These are phyloP conservation scores for Grosmannia clavigera DNA, from an alignment of 2,329 filamentous ascomycete genomes.

Conservation along the genomic window DNA sequence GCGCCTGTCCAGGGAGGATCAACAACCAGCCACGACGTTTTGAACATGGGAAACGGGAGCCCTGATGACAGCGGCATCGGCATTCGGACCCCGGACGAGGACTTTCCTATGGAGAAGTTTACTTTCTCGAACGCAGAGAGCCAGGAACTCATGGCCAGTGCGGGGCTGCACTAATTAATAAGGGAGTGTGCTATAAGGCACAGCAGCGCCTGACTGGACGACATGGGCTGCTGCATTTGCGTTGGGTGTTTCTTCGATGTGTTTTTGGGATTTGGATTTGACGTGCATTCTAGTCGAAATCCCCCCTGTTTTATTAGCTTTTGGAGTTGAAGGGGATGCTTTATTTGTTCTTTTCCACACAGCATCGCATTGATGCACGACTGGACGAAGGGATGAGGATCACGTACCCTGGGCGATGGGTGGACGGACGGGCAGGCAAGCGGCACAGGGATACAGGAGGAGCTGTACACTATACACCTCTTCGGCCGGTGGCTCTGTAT, in stretches of 20 bases:
- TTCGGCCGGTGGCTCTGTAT: not conserved
- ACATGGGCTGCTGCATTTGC: not conserved
- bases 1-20: slow-evolving; percentile 19
- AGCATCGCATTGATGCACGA: slow-evolving; percentile 10
- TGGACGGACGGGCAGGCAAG: not conserved
- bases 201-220: not conserved
- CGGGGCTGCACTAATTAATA: slow-evolving; percentile 13
- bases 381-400: slow-evolving; percentile 13
- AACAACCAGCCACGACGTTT: slow-evolving; percentile 28
- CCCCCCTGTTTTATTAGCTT: slow-evolving; percentile 14
- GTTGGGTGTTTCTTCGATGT: not conserved
- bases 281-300: not conserved
- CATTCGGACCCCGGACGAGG: slow-evolving; percentile 54
- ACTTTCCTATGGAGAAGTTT: slow-evolving; percentile 50
- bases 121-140: slow-evolving; percentile 18
- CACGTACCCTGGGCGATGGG: slow-evolving; percentile 1
- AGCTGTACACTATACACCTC: slow-evolving; percentile 3
- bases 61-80: slow-evolving; percentile 68
- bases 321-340: slow-evolving; percentile 10
- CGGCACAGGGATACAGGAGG: not conserved
- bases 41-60: slow-evolving; percentile 30
- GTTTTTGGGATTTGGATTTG: not conserved
- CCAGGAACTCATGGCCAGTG: slow-evolving; percentile 17
- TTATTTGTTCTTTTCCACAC: slow-evolving; percentile 3
- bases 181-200: not conserved